Conservation (phyloP, 495 filamentous ascomycete genomes). For the Podospora fimiseda region DNA sequence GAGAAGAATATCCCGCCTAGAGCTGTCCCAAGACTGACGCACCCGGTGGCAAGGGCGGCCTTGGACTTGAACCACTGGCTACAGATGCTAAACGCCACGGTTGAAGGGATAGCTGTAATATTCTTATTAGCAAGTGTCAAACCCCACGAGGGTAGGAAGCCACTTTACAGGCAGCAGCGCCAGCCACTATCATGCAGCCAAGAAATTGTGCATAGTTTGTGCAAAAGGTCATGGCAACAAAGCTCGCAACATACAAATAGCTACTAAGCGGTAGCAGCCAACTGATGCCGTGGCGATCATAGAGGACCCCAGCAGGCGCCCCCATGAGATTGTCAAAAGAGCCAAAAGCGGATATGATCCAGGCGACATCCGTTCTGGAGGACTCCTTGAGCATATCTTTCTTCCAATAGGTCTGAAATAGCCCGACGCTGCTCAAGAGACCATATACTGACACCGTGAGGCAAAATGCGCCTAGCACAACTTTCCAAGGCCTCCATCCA, state of each 20-base stretch:
- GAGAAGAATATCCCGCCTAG: constrained; percentile 29
- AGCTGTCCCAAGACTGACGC: constrained; percentile 23
- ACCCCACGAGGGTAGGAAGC: not conserved
- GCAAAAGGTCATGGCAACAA: constrained; percentile 24
- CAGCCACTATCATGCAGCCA: constrained; percentile 22
- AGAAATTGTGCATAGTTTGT: constrained; percentile 22
- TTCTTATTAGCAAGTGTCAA: constrained; percentile 2
- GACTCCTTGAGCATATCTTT: constrained; percentile 13
- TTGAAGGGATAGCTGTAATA: constrained; percentile 20
- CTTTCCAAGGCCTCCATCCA: constrained; percentile 20
- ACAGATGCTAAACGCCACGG: constrained; percentile 20
- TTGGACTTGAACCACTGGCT: constrained; percentile 24
- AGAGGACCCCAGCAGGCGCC: constrained; percentile 15
- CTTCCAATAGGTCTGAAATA: constrained; percentile 27
- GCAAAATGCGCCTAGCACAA: constrained; percentile 23
- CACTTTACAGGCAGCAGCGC: constrained; percentile 16
- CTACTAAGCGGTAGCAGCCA: constrained; percentile 17
- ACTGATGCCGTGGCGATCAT: constrained; percentile 16
- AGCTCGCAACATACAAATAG: constrained; percentile 14
- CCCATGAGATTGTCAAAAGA: constrained; percentile 23
- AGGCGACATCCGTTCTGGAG: constrained; percentile 18
- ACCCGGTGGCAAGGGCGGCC: constrained; percentile 21
- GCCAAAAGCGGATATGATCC: constrained; percentile 29
- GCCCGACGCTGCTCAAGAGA: constrained; percentile 24
- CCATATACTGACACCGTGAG: constrained; percentile 23